Base-by-base conservation (phyloP, 2,329 filamentous ascomycete genomes). In the Claviceps sorghi region DNA sequence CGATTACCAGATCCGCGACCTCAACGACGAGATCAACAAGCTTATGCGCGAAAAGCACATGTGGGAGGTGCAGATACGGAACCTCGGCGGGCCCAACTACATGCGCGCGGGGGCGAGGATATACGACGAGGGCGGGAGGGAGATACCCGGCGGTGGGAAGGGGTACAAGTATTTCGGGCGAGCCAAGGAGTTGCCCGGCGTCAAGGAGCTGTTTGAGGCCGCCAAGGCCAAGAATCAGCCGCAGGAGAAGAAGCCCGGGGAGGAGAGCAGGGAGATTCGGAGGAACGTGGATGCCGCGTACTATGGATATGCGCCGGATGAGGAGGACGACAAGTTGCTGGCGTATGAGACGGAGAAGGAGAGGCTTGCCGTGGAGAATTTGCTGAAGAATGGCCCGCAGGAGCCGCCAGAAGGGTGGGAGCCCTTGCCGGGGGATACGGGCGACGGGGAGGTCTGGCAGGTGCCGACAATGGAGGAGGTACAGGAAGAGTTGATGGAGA, bases 21-120 rank as follows among this genome's bases (percentile, higher is more conserved):
- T 98, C 65, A 98, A 98, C 72, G 93, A 98, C 69, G 93, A 98
- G 71, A 95, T 98, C 76, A 98, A 98, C 76, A 95, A 95, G 72
- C 78, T 95, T 56, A 96, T 98, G 88, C 83, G 89, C 58, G 93
- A 98, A 74, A 98, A 98, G 71, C 89, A 94, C 77, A 90, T 95
- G 79, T 98, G 93, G 93, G 93, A 98, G 74, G 81, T 93, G 60
- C 89, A 96, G 70, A 96, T 98, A 60, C 80, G 90, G 54, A 94
- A 95, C 62, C 68, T 97, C 26, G 93, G 93, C n/a, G 93, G 93
- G 2, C 93, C 93, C 32, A 97, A 97, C 69, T 98, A 97, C 68
- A 95, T 93, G 85, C 78, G 89, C 32, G 79, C 80, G 4, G 79
- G 77, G 0, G 81, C 75, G 32, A 80, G 81, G 58, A 76, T 86